These are phyloP conservation scores for Babesia bigemina DNA, from an alignment of 169 alveolate species.

Conservation along the genomic window DNA sequence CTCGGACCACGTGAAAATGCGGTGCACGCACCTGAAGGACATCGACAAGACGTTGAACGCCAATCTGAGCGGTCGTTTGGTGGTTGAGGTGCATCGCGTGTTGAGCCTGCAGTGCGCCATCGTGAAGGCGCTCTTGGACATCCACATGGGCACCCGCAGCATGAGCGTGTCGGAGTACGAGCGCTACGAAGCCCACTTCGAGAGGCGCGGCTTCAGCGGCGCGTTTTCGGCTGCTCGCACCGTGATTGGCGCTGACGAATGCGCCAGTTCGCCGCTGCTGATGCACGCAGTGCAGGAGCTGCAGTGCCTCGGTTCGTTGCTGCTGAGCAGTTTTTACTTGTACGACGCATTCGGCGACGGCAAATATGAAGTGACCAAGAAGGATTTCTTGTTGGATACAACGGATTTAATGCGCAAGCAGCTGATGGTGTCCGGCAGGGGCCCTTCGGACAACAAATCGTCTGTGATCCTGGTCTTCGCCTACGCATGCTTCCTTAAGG, in stretches of 20 bases:
- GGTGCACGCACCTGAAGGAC: constrained; percentile 12
- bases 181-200: constrained; percentile 23
- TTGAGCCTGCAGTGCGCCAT: constrained; percentile 15
- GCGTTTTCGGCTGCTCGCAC: constrained; percentile 10
- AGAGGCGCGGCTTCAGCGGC: constrained; percentile 5
- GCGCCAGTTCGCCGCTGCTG: constrained; percentile 17
- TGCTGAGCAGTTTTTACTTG: constrained; percentile 30
- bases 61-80: constrained; percentile 16
- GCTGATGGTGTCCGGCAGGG: neutral
- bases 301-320: constrained; percentile 24
- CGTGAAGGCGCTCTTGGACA: constrained; percentile 21
- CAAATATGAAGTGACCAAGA: neutral
- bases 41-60: constrained; percentile 14
- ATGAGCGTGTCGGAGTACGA: constrained; percentile 23
- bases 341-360: constrained; percentile 3
- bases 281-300: constrained; percentile 30
- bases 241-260: constrained; percentile 26
- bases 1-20: constrained; percentile 4
- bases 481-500: constrained; percentile 9
- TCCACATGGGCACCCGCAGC: constrained; percentile 32
- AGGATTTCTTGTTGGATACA: neutral
- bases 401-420: constrained; percentile 1
- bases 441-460: neutral
- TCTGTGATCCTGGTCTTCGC: constrained; percentile 13
- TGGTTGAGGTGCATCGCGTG: constrained; percentile 26